Evolutionary conservation across 768 basidiomycete species (phyloP).

Genomic region (Boletus subparvulus): DNA sequence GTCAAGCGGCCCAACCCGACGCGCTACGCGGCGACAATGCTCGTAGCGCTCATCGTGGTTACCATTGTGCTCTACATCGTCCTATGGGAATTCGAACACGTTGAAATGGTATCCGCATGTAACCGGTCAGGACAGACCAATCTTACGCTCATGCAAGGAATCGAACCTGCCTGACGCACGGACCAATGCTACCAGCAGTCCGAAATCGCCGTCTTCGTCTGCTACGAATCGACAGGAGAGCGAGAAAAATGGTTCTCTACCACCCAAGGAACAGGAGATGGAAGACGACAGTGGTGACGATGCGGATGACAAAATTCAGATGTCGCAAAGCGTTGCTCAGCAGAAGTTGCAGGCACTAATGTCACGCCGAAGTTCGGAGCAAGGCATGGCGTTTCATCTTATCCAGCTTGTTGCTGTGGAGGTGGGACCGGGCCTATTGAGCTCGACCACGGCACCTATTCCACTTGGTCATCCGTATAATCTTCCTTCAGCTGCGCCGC

Average conservation of each 20-base stretch:
- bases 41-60: too few species aligned
- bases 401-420: conserved; percentile 19
- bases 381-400: conserved; percentile 18
- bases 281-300: conserved; percentile 58
- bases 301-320: conserved; percentile 48
- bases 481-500: conserved; percentile 60
- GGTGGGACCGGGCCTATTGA: conserved; percentile 21
- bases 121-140: too few species aligned
- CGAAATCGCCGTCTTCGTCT: conserved; percentile 25
- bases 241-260: conserved; percentile 49
- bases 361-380: conserved; percentile 42
- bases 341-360: conserved; percentile 61
- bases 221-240: conserved; percentile 26
- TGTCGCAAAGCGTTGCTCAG: conserved; percentile 69
- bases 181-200: conserved; percentile 39
- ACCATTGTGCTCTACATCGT: too few species aligned
- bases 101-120: too few species aligned
- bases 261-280: conserved; percentile 63
- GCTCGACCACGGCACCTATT: conserved; percentile 49
- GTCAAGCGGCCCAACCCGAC: too few species aligned
- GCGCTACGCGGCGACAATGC: too few species aligned
- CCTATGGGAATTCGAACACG: too few species aligned
- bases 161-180: conserved; percentile 24
- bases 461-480: conserved; percentile 69
- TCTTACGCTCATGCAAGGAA: too few species aligned